These are phyloP conservation scores for Tylopilus sp. DNA, from an alignment of 768 basidiomycete genomes.

Conservation along the genomic window DNA sequence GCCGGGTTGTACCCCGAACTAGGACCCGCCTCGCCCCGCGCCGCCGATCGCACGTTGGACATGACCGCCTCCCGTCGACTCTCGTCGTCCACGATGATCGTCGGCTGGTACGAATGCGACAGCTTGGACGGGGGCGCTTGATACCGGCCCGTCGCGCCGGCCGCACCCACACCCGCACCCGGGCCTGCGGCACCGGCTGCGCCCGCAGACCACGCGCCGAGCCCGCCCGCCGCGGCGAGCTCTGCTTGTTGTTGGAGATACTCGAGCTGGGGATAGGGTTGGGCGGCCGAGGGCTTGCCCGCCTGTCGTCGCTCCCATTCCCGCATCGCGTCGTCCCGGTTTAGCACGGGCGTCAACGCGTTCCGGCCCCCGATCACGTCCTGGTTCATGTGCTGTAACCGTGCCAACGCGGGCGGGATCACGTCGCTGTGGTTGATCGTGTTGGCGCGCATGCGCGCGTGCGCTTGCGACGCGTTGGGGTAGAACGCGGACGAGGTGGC, in stretches of 20 bases:
- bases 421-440: conserved; percentile 86
- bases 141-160: conserved; percentile 40
- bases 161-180: conserved; percentile 27
- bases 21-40: conserved; percentile 44
- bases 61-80: conserved; percentile 77
- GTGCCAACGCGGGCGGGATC: conserved; percentile 91
- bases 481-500: conserved; percentile 62
- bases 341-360: conserved; percentile 88
- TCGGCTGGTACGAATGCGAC: conserved; percentile 44
- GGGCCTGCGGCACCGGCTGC: conserved; percentile 19
- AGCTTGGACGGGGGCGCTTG: conserved; percentile 34
- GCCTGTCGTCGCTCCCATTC: conserved; percentile 94
- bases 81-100: conserved; percentile 63
- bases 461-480: conserved; percentile 32
- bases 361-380: conserved; percentile 70
- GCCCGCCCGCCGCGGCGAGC: conserved; percentile 61
- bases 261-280: conserved; percentile 87
- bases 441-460: conserved; percentile 73
- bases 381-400: conserved; percentile 85
- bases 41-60: conserved; percentile 71
- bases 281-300: conserved; percentile 65
- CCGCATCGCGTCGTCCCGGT: conserved; percentile 89
- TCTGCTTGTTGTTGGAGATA: conserved; percentile 93
- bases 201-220: conserved; percentile 52
- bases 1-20: conserved; percentile 42